phyloP scores from a whole-genome alignment of 805 yeast species.

The Teunomyces funiuensis region DNA sequence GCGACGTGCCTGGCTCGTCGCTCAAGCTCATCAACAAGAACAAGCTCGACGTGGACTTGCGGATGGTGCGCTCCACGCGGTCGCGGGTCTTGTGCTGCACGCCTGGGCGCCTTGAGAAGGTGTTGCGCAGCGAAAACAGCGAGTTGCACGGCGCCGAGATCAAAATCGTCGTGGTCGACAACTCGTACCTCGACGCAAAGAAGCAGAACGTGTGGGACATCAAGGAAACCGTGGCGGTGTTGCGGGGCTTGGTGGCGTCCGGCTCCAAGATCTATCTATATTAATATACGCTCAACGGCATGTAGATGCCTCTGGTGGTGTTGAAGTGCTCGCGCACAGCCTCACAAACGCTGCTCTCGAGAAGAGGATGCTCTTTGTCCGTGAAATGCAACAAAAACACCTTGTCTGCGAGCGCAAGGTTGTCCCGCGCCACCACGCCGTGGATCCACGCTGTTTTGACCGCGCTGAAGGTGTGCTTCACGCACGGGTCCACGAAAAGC shows the following conservation, averaged over 20 bases:
- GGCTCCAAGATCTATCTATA: constrained; percentile 56
- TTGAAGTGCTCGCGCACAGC: constrained; percentile 25
- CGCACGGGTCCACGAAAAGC: constrained; percentile 21
- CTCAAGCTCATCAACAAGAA: constrained; percentile 76
- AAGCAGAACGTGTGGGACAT: constrained; percentile 61
- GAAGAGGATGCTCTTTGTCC: no score
- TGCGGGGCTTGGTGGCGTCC: constrained; percentile 41
- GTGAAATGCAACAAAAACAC: constrained; percentile 22
- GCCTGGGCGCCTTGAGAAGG: constrained; percentile 56
- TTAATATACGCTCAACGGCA: constrained; percentile 25
- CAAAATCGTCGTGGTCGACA: constrained; percentile 57
- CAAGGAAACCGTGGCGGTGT: constrained; percentile 42
- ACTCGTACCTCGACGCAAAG: constrained; percentile 60
- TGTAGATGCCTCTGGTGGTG: constrained; percentile 21
- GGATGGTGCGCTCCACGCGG: constrained; percentile 41
- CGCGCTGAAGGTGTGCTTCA: constrained; percentile 17
- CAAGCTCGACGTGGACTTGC: constrained; percentile 62
- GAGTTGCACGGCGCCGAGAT: constrained; percentile 44
- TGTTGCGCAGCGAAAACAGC: constrained; percentile 44
- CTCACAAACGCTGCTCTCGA: no score
- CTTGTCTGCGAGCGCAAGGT: constrained; percentile 20
- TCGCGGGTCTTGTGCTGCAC: constrained; percentile 61
- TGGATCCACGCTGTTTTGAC: constrained; percentile 34
- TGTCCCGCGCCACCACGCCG: constrained; percentile 5
- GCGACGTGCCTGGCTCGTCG: constrained; percentile 50